A percentile compares a stretch with the other conserved stretches of the same genome.
phyloP scores from a whole-genome alignment of 352 stramenopile species.

The Phytopythium vexans region DNA sequence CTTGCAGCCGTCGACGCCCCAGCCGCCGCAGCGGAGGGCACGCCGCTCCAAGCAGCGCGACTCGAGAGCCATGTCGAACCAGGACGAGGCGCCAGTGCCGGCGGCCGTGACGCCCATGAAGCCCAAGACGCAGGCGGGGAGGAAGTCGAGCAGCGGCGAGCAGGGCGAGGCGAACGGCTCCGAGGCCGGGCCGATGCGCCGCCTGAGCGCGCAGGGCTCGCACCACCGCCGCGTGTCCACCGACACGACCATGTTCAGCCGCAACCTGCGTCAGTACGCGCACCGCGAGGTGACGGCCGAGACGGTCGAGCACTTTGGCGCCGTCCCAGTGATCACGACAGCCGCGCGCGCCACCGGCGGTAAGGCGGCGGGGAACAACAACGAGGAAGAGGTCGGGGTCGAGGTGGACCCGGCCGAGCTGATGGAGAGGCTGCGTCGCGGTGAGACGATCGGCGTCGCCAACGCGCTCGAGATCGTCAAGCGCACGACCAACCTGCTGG shows the following conservation, averaged over 20 bases:
- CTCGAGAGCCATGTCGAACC: conserved; percentile 13
- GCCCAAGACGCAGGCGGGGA: conserved; percentile 16
- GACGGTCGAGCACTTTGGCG: conserved; percentile 55
- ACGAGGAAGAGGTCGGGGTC: conserved; percentile 16
- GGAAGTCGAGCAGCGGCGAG: conserved; percentile 13
- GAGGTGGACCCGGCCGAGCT: conserved; percentile 31
- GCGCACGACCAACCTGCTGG: conserved; percentile 56
- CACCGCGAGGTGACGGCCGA: conserved; percentile 50
- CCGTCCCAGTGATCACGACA: conserved; percentile 38
- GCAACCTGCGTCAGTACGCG: conserved; percentile 52
- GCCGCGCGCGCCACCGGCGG: conserved; percentile 8
- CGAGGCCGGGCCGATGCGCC: conserved; percentile 53
- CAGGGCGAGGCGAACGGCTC: conserved; percentile 24
- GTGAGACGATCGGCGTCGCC: conserved; percentile 38
- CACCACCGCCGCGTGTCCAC: conserved; percentile 73
- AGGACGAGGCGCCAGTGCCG: conserved; percentile 9
- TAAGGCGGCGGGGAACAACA: conserved; percentile 21
- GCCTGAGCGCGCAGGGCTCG: conserved; percentile 43
- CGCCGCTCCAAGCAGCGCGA: conserved; percentile 21
- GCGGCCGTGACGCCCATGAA: conserved; percentile 18
- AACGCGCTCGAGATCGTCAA: conserved; percentile 56
- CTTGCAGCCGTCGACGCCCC: conserved; percentile 36
- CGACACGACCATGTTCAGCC: conserved; percentile 66
- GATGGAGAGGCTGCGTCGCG: conserved; percentile 30
- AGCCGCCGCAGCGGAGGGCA: conserved; percentile 31